phyloP scores from a whole-genome alignment of 2,329 filamentous ascomycete species.

The Cladobotryum mycophilum region DNA sequence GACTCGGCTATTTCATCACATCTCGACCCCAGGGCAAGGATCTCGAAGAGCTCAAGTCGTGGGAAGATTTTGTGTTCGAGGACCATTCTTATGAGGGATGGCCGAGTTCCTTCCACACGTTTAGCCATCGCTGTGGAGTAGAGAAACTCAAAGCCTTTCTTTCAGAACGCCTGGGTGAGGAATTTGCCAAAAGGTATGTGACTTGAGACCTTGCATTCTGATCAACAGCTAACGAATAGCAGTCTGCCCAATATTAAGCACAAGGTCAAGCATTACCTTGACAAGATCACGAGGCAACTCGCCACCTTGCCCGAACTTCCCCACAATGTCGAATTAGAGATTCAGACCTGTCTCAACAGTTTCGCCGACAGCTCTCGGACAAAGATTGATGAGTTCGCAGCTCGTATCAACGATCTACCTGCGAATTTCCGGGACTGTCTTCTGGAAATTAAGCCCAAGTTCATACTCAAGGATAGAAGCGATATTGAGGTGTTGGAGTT shows the following conservation, averaged over 20 bases:
- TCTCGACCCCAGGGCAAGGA: constrained; percentile 56
- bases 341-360: constrained; percentile 52
- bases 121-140: constrained; percentile 45
- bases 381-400: constrained; percentile 41
- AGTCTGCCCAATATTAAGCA: constrained; percentile 48
- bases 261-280: constrained; percentile 45
- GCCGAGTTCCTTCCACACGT: constrained; percentile 43
- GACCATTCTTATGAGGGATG: constrained; percentile 33
- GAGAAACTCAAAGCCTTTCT: constrained; percentile 47
- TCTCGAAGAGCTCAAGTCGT: constrained; percentile 45
- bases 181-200: constrained; percentile 45
- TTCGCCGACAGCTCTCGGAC: constrained; percentile 52
- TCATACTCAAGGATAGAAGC: constrained; percentile 34
- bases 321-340: constrained; percentile 57
- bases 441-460: constrained; percentile 40
- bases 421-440: constrained; percentile 45
- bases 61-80: constrained; percentile 49
- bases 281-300: constrained; percentile 49
- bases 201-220: neutral
- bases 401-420: constrained; percentile 40
- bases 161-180: constrained; percentile 46
- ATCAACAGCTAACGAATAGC: neutral
- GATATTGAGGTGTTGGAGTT: constrained; percentile 33
- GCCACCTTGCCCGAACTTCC: constrained; percentile 59
- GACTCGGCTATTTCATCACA: constrained; percentile 74